Base-by-base conservation (phyloP, 352 stramenopile genomes). In the Phytophthora hybrid region DNA sequence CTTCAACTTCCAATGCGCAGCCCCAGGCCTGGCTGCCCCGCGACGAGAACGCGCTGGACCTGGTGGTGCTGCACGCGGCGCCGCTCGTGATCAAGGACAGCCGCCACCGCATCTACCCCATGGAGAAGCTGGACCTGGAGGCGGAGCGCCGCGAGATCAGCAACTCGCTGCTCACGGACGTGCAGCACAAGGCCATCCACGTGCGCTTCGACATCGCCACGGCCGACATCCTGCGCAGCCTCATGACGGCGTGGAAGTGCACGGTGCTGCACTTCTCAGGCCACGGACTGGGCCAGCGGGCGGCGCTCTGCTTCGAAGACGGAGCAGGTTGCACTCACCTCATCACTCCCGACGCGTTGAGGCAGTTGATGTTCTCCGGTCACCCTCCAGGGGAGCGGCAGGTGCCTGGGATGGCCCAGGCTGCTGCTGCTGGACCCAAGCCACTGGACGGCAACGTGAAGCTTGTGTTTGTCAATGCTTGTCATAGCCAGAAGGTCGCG, bases 401-500 rank as follows among this genome's bases (percentile, higher is more conserved):
- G 23, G 59, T 74, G 19, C 31, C 49, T 19, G 71, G 66, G 77
- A 51, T 67, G 76, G 23, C 60, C 16, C 60, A 49, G 1, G 49
- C 18, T 13, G 44, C 44, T 51, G 44, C 44, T 44, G 41, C 47
- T 1, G 55, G 26, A 1, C 73, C 73, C 9, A 76, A 54, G 14
- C 73, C 73, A 2, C 60, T 79, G 46, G 65, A 78, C 54, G 69
- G 69, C 47, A 79, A 66, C 51, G 81, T 90, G 9, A 80, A 93
- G 51, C 78, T 95, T 51, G 88, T 95, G 14, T 95, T 94, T 74
- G 87, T 95, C 41, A 95, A 93, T 61, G 91, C 88, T 7, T 94
- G 93, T 49, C 88, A 97, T 69, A 97, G 87, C 57, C 82, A 98
- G 68, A 85, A 86, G 47, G 89, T 93, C n/a, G 93, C 92, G 2